These are phyloP conservation scores for Diaporthe ampelina DNA, from an alignment of 2,329 filamentous ascomycete species.

Conservation along the genomic window DNA sequence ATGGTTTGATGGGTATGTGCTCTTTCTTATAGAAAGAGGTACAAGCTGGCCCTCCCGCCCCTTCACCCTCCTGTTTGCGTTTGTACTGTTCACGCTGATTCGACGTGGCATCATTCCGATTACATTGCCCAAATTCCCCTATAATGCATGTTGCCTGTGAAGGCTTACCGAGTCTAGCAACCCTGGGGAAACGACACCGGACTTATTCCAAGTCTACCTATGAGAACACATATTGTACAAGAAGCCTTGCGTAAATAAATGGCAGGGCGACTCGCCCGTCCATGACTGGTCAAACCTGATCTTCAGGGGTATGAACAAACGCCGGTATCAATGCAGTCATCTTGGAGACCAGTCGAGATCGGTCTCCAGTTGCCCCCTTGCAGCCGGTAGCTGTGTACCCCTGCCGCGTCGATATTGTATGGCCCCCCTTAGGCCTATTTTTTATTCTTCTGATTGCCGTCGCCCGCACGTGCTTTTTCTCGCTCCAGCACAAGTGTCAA, in stretches of 20 bases:
- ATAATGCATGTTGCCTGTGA: constrained; percentile 5
- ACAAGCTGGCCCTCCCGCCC: background rate
- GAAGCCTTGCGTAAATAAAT: background rate
- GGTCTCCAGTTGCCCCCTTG: background rate
- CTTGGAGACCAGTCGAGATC: background rate
- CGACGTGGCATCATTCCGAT: background rate
- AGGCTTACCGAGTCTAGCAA: constrained; percentile 7
- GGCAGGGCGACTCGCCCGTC: background rate
- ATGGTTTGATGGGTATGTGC: background rate
- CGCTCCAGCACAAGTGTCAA: constrained; percentile 70
- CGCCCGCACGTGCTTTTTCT: constrained; percentile 57
- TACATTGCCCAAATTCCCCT: background rate
- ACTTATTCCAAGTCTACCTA: background rate
- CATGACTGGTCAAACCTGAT: background rate
- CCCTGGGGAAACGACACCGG: background rate
- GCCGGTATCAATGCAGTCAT: constrained; percentile 13
- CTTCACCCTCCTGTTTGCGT: background rate
- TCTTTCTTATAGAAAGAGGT: background rate
- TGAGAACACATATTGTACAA: background rate
- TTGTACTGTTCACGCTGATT: background rate
- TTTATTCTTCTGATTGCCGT: constrained; percentile 36
- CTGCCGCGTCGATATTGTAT: background rate
- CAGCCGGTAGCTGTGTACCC: background rate
- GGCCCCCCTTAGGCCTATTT: background rate
- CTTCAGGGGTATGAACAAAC: background rate